Percentiles rank a stretch among this genome's conserved stretches.
Evolutionary conservation across 129 eudicot genomes (phyloP).

Genomic region (Escallonia rubra): DNA sequence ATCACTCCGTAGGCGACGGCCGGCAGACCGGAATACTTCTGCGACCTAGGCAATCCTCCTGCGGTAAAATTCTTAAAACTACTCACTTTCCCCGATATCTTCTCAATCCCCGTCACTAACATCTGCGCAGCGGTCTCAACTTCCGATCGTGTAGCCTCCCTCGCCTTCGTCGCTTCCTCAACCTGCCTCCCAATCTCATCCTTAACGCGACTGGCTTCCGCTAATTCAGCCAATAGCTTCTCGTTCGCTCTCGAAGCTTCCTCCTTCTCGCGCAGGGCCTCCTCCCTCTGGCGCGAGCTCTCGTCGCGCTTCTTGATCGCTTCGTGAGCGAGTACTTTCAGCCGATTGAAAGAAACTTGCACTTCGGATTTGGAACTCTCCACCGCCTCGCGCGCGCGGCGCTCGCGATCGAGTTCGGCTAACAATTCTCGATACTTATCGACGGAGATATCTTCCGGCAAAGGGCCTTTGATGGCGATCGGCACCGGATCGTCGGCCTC

Average conservation of each 20-base stretch:
- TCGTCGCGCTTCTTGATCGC: conserved; percentile 88
- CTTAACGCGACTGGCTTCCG: conserved; percentile 31
- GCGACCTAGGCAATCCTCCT: conserved; percentile 85
- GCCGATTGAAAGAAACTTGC: conserved; percentile 56
- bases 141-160: conserved; percentile 56
- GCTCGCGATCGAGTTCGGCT: conserved; percentile 82
- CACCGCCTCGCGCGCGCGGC: conserved; percentile 43
- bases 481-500: conserved; percentile 57
- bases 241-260: conserved; percentile 35
- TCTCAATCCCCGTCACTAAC: conserved; percentile 84
- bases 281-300: conserved; percentile 55
- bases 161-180: conserved; percentile 60
- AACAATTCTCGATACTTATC: conserved; percentile 55
- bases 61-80: conserved; percentile 53
- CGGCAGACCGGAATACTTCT: conserved; percentile 80
- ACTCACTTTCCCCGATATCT: conserved; percentile 85
- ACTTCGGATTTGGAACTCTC: conserved; percentile 63
- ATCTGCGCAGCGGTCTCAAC: conserved; percentile 71
- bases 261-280: conserved; percentile 35
- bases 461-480: conserved; percentile 26
- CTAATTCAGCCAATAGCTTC: conserved; percentile 36
- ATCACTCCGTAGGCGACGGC: conserved; percentile 95
- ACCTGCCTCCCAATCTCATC: conserved; percentile 46
- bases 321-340: conserved; percentile 69
- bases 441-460: conserved; percentile 36